A percentile compares a stretch with the other conserved stretches of the same genome.
Evolutionary conservation across 2,329 filamentous ascomycete species (phyloP).

Genomic region (Penicillium glabrum): DNA sequence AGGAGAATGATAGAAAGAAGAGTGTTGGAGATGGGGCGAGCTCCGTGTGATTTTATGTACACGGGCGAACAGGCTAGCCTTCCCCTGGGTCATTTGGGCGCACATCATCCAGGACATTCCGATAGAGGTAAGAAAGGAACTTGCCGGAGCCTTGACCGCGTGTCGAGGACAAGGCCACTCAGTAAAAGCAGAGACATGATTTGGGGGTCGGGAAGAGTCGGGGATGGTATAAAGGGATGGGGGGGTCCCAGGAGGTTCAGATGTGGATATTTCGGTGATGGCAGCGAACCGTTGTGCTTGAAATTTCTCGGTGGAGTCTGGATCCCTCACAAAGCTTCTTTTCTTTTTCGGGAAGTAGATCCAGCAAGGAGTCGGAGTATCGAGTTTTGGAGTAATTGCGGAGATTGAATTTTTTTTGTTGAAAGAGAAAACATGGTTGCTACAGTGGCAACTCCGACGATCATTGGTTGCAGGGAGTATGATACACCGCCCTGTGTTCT

Average conservation of each 20-base stretch:
- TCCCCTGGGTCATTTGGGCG: slow-evolving; percentile 30
- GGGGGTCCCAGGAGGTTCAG: slow-evolving; percentile 15
- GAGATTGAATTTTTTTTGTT: not conserved
- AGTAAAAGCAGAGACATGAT: slow-evolving; percentile 24
- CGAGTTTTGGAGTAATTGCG: slow-evolving; percentile 4
- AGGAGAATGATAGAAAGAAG: slow-evolving; percentile 20
- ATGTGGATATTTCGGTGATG: slow-evolving; percentile 28
- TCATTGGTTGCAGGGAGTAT: not conserved
- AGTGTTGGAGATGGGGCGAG: slow-evolving; percentile 15
- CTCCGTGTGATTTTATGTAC: slow-evolving; percentile 34
- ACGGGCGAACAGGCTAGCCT: slow-evolving; percentile 30
- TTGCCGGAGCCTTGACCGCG: slow-evolving; percentile 19
- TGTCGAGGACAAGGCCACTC: slow-evolving; percentile 15
- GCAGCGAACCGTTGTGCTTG: slow-evolving; percentile 26
- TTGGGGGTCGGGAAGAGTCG: slow-evolving; percentile 31
- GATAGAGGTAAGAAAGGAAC: slow-evolving; percentile 54
- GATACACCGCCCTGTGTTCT: not conserved
- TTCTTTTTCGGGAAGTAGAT: slow-evolving; percentile 22
- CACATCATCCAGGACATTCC: slow-evolving; percentile 36
- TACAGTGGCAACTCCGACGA: not conserved
- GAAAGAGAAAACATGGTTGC: not conserved
- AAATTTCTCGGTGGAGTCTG: slow-evolving; percentile 19
- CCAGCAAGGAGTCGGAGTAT: slow-evolving; percentile 18
- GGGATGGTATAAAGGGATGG: slow-evolving; percentile 15
- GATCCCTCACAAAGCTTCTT: slow-evolving; percentile 24